Evolutionary conservation across 75 land plant species (phyloP).

Genomic region (Cryptomeria japonica): DNA sequence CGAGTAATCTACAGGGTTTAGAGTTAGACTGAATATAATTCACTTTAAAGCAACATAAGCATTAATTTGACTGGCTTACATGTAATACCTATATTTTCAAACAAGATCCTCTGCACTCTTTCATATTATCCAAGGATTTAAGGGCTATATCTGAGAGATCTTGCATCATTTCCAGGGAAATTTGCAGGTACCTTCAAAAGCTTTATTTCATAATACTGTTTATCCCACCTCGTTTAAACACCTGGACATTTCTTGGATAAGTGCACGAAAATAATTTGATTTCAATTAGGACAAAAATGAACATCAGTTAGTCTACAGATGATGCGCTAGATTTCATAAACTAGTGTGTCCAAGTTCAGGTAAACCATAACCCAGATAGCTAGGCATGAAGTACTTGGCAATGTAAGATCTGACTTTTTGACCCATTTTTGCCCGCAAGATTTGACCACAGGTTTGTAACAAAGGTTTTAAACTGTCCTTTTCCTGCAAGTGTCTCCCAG

Average conservation of each 20-base stretch:
- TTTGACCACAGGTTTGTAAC: slow-evolving; percentile 86
- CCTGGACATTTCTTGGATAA: background rate
- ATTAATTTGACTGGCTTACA: slow-evolving; percentile 4
- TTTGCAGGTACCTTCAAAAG: background rate
- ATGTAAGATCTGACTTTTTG: slow-evolving; percentile 83
- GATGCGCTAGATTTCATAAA: background rate
- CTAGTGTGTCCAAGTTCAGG: background rate
- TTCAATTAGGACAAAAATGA: slow-evolving; percentile 2
- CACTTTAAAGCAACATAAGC: slow-evolving; percentile 1
- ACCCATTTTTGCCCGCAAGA: slow-evolving; percentile 68
- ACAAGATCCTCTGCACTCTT: background rate
- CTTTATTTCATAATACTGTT: slow-evolving; percentile 1
- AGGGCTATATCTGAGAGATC: background rate
- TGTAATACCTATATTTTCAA: slow-evolving; percentile 1
- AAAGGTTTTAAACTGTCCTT: slow-evolving; percentile 75
- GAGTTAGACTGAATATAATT: background rate
- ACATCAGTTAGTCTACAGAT: background rate
- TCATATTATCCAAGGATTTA: background rate
- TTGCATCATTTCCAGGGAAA: background rate
- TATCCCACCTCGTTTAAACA: background rate
- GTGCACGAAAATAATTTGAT: slow-evolving; percentile 8
- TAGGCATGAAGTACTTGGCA: slow-evolving; percentile 88
- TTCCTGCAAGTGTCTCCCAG: slow-evolving; percentile 89
- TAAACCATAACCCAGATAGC: background rate
- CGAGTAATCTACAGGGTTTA: background rate